Evolutionary conservation across 768 basidiomycete species (phyloP), one percentile per base, ranked within the genome.

Genomic region (Hygrocybe coccinea): DNA sequence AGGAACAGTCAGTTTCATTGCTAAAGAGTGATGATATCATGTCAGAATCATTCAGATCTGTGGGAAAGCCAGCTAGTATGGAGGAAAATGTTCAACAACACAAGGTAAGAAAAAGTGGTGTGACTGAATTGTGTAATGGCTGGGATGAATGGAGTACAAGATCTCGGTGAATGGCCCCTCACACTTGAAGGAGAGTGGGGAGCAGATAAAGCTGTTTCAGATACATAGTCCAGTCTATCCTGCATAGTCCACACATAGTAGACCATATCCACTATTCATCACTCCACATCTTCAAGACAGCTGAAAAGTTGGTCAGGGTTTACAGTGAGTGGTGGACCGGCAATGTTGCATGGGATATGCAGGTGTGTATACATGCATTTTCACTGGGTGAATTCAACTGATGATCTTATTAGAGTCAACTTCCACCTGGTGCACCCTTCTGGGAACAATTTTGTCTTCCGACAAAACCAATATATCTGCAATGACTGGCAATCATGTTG

Each of bases 281-380:
- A 19, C 54, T 56, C 4, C 35, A 47, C 6, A 39, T 66, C 3
- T 66, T 52, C 38, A 47, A 36, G 10, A 56, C 38, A 1, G 58
- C 59, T 11, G 60, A 36, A 22, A 24, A 48, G 15, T 11, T 62
- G 4, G 50, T 56, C 19, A 39, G 56, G 3, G 50, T 64, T 5
- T 69, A 66, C 35, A 56, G 24, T 5, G 63, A 69, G 38, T 67
- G 62, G 64, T 45, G 65, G 37, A 59, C 60, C 6, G 59, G 62
- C 9, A 39, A 67, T 21, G 38, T 15, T 21, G 64, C 65, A 1
- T 66, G 65, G 65, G 35, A 58, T 3, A 63, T 65, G 56, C 60
- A 62, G 55, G 63, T 59, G 36, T 17, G 58, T 37, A 21, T 50
- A 37, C 14, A 12, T 29, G 11, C 45, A 35, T 11, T 21, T 48